A percentile compares a stretch with the other conserved stretches of the same genome.
Evolutionary conservation across 495 filamentous ascomycete genomes (phyloP).

Genomic region (Geoglossum glabrum): DNA sequence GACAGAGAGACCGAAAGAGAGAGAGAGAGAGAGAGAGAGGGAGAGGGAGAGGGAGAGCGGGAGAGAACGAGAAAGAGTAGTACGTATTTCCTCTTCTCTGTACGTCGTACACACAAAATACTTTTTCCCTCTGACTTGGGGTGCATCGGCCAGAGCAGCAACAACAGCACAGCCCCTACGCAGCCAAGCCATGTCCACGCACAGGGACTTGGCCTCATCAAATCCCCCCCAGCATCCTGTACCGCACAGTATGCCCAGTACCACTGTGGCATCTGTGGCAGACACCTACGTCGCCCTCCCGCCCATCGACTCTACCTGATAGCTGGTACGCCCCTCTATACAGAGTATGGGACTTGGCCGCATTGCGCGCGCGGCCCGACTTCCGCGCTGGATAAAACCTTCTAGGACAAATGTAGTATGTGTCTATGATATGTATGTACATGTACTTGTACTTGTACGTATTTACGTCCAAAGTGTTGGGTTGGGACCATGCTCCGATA

Average conservation of each 20-base stretch:
- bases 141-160: background rate
- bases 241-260: no score
- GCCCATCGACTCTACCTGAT: background rate
- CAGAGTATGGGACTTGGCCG: no score
- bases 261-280: no score
- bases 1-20: no score
- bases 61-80: background rate
- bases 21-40: no score
- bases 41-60: no score
- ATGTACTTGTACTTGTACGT: no score
- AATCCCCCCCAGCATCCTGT: no score
- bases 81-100: background rate
- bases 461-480: background rate
- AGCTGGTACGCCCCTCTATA: no score
- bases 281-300: background rate
- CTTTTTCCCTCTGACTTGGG: background rate
- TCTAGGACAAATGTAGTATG: background rate
- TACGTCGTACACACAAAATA: no score
- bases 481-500: background rate
- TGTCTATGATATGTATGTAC: background rate
- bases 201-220: no score
- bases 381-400: background rate
- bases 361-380: slow-evolving; percentile 1
- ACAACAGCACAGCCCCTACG: background rate
- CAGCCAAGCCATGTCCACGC: background rate